These are phyloP conservation scores for Limtongozyma cylindracea DNA, from an alignment of 805 yeast genomes.

Conservation along the genomic window DNA sequence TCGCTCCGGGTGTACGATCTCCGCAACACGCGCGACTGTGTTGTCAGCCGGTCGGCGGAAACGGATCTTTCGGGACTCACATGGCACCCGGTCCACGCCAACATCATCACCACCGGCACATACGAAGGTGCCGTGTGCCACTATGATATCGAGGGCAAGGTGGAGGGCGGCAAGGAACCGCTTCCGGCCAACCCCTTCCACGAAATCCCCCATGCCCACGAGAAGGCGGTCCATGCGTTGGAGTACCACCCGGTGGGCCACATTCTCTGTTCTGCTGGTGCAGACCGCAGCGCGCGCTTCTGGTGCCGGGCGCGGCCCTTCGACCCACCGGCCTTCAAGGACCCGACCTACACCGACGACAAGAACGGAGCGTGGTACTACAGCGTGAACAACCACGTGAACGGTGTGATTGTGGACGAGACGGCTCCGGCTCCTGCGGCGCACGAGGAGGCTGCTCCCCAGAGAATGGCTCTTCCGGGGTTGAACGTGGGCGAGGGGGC, in stretches of 20 bases:
- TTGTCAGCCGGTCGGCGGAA: conserved; percentile 54
- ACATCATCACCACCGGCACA: conserved; percentile 61
- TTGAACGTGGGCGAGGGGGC: conserved; percentile 1
- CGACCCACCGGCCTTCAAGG: conserved; percentile 63
- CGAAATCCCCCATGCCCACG: conserved; percentile 78
- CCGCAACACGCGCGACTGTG: conserved; percentile 56
- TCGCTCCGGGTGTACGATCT: conserved; percentile 76
- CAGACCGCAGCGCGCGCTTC: conserved; percentile 77
- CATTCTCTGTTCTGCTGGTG: conserved; percentile 73
- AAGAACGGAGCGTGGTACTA: conserved; percentile 32
- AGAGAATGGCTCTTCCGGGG: conserved; percentile 1
- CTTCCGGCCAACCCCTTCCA: conserved; percentile 17
- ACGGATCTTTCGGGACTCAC: conserved; percentile 65
- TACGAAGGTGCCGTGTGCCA: conserved; percentile 75
- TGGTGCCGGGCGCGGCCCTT: conserved; percentile 89
- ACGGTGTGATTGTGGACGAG: conserved; percentile 8
- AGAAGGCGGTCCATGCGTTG: conserved; percentile 69
- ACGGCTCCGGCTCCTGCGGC: conserved; percentile 1
- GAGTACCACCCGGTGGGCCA: conserved; percentile 94
- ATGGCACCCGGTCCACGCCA: conserved; percentile 83
- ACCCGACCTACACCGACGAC: conserved; percentile 52
- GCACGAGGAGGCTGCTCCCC: not conserved
- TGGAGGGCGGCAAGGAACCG: conserved; percentile 4
- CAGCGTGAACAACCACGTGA: conserved; percentile 16
- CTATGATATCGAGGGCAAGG: conserved; percentile 31